These are phyloP conservation scores for Triticum timopheevii DNA, from an alignment of 176 grass and related monocot species.

Conservation along the genomic window DNA sequence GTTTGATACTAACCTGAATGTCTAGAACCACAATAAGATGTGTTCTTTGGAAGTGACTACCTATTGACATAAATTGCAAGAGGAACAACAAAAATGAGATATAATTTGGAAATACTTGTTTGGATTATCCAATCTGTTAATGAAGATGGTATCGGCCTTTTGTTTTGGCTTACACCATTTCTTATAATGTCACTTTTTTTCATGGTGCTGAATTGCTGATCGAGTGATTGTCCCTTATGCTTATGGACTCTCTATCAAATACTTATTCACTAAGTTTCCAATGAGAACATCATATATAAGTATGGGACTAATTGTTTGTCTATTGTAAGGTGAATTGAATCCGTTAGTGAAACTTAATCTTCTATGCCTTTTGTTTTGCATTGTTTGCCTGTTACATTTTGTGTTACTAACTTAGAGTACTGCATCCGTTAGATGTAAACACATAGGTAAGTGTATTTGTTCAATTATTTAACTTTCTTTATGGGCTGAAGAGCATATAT, in stretches of 20 bases:
- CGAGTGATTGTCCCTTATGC: not conserved
- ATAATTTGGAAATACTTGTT: not conserved
- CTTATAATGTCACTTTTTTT: not conserved
- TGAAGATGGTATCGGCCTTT: not conserved
- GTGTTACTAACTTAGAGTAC: not conserved
- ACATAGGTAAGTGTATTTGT: not conserved
- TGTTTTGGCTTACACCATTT: not conserved
- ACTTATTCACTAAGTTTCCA: not conserved
- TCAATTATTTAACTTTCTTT: not conserved
- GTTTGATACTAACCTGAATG: not conserved
- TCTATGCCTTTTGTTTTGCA: not conserved
- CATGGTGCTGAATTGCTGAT: not conserved
- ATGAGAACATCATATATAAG: not conserved
- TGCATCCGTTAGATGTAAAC: not conserved
- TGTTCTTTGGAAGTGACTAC: not conserved
- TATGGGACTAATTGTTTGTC: not conserved
- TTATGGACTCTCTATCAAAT: not conserved
- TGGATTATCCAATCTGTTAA: constrained; percentile 20
- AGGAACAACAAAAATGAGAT: not conserved
- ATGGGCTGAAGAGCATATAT: not conserved
- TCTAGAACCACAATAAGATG: not conserved
- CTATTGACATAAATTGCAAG: constrained; percentile 3
- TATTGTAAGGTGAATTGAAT: constrained; percentile 1
- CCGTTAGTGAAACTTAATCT: not conserved
- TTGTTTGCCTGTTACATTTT: not conserved